A percentile compares a stretch with the other conserved stretches of the same genome.
phyloP scores from a whole-genome alignment of 805 yeast genomes.

The Nakazawaea ernobii region DNA sequence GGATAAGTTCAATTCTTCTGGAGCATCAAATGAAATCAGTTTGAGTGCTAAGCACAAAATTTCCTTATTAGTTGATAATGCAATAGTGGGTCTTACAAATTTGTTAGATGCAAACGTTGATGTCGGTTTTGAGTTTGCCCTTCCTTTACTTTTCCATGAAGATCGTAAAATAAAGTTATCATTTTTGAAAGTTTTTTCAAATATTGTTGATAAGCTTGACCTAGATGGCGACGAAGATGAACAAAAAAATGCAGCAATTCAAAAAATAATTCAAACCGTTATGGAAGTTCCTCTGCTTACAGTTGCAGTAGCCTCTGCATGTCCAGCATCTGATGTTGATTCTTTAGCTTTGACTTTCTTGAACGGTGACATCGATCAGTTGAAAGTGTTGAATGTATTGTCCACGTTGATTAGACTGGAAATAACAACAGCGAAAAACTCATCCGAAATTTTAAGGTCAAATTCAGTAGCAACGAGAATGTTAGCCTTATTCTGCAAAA shows the following conservation, averaged over 20 bases:
- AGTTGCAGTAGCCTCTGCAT: slow-evolving; percentile 50
- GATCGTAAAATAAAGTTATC: slow-evolving; percentile 62
- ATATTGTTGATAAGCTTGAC: slow-evolving; percentile 38
- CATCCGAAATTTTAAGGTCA: slow-evolving; percentile 71
- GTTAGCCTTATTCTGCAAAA: slow-evolving; percentile 62
- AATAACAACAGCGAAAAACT: slow-evolving; percentile 50
- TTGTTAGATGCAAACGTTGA: slow-evolving; percentile 68
- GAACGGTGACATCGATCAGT: slow-evolving; percentile 42
- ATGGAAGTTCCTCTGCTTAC: slow-evolving; percentile 9
- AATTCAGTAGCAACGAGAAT: slow-evolving; percentile 80
- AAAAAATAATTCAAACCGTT: slow-evolving; percentile 11
- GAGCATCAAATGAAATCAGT: slow-evolving; percentile 11
- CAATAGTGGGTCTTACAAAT: slow-evolving; percentile 61
- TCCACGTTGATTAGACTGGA: slow-evolving; percentile 54
- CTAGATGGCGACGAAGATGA: slow-evolving; percentile 16
- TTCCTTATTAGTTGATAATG: slow-evolving; percentile 52
- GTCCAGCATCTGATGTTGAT: slow-evolving; percentile 67
- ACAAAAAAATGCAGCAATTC: slow-evolving; percentile 14
- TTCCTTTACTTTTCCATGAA: slow-evolving; percentile 73
- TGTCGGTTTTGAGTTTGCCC: slow-evolving; percentile 67
- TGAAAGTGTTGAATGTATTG: slow-evolving; percentile 38
- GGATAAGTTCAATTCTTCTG: slow-evolving; percentile 33
- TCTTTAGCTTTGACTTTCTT: slow-evolving; percentile 62
- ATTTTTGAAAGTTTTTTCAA: slow-evolving; percentile 71
- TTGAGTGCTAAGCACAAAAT: slow-evolving; percentile 43